phyloP scores from a whole-genome alignment of 768 basidiomycete genomes.

The Imleria badia region DNA sequence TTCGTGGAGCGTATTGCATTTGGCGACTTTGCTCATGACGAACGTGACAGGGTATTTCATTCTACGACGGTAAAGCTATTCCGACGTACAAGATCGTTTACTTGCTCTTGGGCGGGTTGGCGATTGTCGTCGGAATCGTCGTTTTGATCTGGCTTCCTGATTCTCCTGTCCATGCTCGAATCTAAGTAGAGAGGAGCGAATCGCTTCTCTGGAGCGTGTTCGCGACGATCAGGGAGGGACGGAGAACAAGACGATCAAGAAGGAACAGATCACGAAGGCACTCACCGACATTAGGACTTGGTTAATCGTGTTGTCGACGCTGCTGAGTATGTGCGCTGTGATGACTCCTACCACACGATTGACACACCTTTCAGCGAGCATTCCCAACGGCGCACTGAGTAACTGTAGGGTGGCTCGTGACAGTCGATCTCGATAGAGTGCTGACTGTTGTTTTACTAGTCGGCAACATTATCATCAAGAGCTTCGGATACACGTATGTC shows the following conservation, averaged over 20 bases:
- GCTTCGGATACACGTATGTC: slow-evolving; percentile 61
- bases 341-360: neutral
- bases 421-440: neutral
- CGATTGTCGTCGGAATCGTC: slow-evolving; percentile 54
- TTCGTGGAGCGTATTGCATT: slow-evolving; percentile 23
- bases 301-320: slow-evolving; percentile 57
- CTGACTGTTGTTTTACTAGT: slow-evolving; percentile 34
- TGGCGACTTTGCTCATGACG: neutral
- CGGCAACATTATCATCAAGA: slow-evolving; percentile 61
- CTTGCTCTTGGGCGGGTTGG: slow-evolving; percentile 57
- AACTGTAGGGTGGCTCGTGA: slow-evolving; percentile 48
- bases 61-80: slow-evolving; percentile 45
- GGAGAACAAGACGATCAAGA: slow-evolving; percentile 59
- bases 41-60: slow-evolving; percentile 50
- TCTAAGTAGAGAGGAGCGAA: slow-evolving; percentile 58
- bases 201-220: slow-evolving; percentile 63
- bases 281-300: slow-evolving; percentile 58
- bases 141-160: slow-evolving; percentile 65
- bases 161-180: slow-evolving; percentile 58
- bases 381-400: slow-evolving; percentile 62
- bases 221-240: slow-evolving; percentile 67
- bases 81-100: slow-evolving; percentile 65
- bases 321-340: slow-evolving; percentile 47
- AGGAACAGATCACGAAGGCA: slow-evolving; percentile 56
- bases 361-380: slow-evolving; percentile 45